Percentiles rank a stretch among this genome's conserved stretches.
Conservation (phyloP, 257 asterid genomes). For the Oldenlandia corymbosa region DNA sequence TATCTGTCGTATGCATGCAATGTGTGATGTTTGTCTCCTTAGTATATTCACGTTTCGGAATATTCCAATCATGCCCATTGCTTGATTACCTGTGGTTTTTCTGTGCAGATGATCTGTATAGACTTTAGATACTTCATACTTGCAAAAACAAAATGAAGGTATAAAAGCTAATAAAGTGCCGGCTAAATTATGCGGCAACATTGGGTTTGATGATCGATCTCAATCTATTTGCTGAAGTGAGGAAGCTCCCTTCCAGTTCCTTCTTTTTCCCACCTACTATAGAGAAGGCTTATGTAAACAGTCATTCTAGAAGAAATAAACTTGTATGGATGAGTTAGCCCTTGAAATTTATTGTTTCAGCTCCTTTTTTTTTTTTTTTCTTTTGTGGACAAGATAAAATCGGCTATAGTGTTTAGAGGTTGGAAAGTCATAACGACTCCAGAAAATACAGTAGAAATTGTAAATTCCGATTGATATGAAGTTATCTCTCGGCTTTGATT, state of each 20-base stretch:
- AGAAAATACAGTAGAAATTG: too few species aligned
- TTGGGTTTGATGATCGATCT: not conserved
- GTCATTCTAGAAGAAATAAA: too few species aligned
- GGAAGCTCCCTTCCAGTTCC: too few species aligned
- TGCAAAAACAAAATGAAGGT: constrained; percentile 1
- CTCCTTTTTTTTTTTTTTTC: too few species aligned
- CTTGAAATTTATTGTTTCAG: too few species aligned
- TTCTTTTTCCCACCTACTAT: not conserved
- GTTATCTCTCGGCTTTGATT: too few species aligned
- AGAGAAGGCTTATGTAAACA: constrained; percentile 3
- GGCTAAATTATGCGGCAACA: not conserved
- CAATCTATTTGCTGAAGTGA: too few species aligned
- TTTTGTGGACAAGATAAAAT: too few species aligned
- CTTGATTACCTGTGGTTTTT: not conserved
- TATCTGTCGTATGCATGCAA: not conserved
- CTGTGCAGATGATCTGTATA: constrained; percentile 15
- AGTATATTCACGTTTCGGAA: not conserved
- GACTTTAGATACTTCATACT: not conserved
- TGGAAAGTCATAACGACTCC: too few species aligned
- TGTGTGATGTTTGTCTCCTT: not conserved
- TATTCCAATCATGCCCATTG: not conserved
- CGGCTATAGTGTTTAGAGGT: too few species aligned
- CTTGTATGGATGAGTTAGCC: too few species aligned
- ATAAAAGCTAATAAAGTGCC: not conserved
- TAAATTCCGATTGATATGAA: too few species aligned